Conservation (phyloP, 1,139 yeast genomes). For the Cylindricascospora bacillispora region DNA sequence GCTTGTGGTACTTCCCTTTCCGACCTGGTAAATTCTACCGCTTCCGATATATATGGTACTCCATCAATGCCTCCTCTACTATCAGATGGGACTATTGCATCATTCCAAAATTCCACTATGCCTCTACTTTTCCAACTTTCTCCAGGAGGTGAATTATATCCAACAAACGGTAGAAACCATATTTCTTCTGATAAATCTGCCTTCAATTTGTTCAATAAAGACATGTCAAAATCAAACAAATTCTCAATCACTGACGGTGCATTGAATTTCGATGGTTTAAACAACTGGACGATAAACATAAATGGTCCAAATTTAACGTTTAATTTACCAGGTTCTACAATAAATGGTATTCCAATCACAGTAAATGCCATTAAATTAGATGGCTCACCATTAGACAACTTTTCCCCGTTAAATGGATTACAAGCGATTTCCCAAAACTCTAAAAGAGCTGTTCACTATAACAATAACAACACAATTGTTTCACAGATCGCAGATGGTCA, state of each 20-base stretch:
- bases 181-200: not conserved
- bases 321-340: slow-evolving; percentile 2
- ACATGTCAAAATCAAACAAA: not conserved
- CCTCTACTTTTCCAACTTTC: not conserved
- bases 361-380: not conserved
- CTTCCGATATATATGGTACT: too few species aligned
- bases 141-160: not conserved
- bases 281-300: slow-evolving; percentile 1
- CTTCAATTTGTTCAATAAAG: not conserved
- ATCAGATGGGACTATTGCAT: too few species aligned
- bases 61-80: too few species aligned
- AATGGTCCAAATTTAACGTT: not conserved
- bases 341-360: not conserved
- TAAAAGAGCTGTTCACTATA: not conserved
- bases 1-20: too few species aligned
- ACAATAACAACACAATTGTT: slow-evolving; percentile 1
- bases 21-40: too few species aligned
- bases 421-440: not conserved
- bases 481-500: slow-evolving; percentile 11
- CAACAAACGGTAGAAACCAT: not conserved
- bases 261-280: slow-evolving; percentile 1
- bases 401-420: too few species aligned
- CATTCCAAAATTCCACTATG: too few species aligned
- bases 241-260: not conserved
- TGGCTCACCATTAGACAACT: not conserved